These are phyloP conservation scores for Brassica hybrid DNA, from an alignment of 441 rosid species.

Conservation along the genomic window DNA sequence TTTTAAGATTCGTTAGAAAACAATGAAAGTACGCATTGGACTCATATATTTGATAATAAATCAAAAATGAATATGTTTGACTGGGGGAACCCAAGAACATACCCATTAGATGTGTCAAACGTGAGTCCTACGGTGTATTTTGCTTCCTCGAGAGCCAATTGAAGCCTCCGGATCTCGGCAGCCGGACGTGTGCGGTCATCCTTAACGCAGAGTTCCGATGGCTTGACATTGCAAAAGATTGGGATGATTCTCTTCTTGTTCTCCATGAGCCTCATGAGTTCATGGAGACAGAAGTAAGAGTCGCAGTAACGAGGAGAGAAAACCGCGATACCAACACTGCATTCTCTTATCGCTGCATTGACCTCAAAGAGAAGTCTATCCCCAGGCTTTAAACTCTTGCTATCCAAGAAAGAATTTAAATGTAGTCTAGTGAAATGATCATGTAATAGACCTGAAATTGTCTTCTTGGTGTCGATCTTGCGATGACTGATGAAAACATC, in stretches of 20 bases:
- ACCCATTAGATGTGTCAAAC: constrained; percentile 71
- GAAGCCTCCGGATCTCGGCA: constrained; percentile 48
- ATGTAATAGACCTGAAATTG: constrained; percentile 65
- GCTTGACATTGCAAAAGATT: constrained; percentile 76
- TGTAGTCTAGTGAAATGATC: constrained; percentile 51
- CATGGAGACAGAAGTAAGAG: constrained; percentile 80
- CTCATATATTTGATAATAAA: constrained; percentile 10
- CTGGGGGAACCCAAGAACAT: constrained; percentile 2
- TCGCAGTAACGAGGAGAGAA: constrained; percentile 79
- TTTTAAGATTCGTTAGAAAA: neutral
- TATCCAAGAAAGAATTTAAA: constrained; percentile 64
- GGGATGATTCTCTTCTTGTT: constrained; percentile 73
- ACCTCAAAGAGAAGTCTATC: constrained; percentile 64
- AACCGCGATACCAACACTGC: constrained; percentile 68
- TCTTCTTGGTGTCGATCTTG: constrained; percentile 73
- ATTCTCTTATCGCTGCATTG: constrained; percentile 51
- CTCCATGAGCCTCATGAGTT: constrained; percentile 72
- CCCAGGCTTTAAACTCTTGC: constrained; percentile 79
- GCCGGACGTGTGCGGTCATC: constrained; percentile 44
- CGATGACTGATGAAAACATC: constrained; percentile 87
- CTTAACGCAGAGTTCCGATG: constrained; percentile 63
- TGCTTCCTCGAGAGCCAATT: constrained; percentile 67
- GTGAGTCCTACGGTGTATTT: constrained; percentile 76
- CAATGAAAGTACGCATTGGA: neutral
- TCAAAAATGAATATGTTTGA: constrained; percentile 1